Conservation (phyloP, 768 basidiomycete species). For the Hortiboletus campestris region DNA sequence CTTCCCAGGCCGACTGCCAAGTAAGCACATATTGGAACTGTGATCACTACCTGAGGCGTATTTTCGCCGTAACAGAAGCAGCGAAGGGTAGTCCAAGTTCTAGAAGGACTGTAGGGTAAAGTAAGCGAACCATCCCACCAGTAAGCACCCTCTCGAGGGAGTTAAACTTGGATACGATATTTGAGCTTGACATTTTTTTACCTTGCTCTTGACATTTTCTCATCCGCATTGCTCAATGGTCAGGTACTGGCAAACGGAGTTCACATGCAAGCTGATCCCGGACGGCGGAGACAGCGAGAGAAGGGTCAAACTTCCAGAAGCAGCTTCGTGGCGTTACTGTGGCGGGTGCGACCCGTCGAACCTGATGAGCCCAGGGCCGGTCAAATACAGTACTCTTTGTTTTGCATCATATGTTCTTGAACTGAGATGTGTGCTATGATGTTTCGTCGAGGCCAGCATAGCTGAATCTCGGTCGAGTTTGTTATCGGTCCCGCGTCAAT, state of each 20-base stretch:
- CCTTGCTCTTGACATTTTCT: neutral
- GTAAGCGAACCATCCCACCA: neutral
- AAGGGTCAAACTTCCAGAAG: slow-evolving; percentile 5
- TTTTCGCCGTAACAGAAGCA: slow-evolving; percentile 50
- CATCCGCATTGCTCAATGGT: neutral
- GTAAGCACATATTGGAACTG: slow-evolving; percentile 36
- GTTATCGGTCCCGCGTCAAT: neutral
- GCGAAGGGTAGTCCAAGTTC: slow-evolving; percentile 64
- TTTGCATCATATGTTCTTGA: neutral
- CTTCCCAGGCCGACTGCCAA: slow-evolving; percentile 49
- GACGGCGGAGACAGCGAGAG: neutral
- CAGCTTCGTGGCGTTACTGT: slow-evolving; percentile 15
- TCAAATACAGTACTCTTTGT: neutral
- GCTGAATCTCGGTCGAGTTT: neutral
- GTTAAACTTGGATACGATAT: neutral
- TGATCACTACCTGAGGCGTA: neutral
- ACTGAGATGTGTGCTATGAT: neutral
- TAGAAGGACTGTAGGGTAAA: slow-evolving; percentile 47
- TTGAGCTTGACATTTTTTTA: neutral
- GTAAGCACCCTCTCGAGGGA: slow-evolving; percentile 1
- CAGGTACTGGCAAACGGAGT: neutral
- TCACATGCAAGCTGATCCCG: neutral
- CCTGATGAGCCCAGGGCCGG: neutral
- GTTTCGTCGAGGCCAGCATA: neutral
- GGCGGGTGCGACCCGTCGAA: slow-evolving; percentile 6